Percentiles rank a stretch among this genome's conserved stretches.
Conservation (phyloP, 2,329 filamentous ascomycete genomes). For the Phaeophleospora eucalypticola region DNA sequence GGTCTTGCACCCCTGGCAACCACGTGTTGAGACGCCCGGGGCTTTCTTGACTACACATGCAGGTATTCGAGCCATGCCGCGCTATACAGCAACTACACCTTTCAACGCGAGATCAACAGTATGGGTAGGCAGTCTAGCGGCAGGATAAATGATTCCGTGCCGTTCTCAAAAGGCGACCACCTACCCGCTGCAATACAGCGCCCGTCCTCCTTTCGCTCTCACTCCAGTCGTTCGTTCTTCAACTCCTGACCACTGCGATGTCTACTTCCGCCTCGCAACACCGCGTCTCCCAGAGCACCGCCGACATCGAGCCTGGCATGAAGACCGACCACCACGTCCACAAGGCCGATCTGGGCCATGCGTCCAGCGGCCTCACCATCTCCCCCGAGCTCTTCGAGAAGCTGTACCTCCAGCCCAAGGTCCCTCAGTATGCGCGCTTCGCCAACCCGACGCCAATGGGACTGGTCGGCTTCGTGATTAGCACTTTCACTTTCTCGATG, state of each 20-base stretch:
- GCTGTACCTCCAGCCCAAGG: conserved; percentile 30
- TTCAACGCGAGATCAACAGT: conserved; percentile 4
- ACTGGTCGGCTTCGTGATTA: conserved; percentile 37
- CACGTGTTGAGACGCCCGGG: conserved; percentile 1
- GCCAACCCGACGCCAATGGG: conserved; percentile 31
- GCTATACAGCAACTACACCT: neutral
- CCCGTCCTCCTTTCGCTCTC: too few relatives aligned
- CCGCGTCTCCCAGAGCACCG: conserved; percentile 6
- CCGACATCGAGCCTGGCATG: conserved; percentile 3
- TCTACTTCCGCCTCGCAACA: neutral
- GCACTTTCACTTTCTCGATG: conserved; percentile 39
- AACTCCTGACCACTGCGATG: conserved; percentile 4
- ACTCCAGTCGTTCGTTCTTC: neutral
- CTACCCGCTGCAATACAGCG: too few relatives aligned
- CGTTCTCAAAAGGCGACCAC: neutral
- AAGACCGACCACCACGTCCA: conserved; percentile 6
- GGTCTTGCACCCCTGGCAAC: neutral
- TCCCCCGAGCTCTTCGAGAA: conserved; percentile 32
- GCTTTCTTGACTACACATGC: neutral
- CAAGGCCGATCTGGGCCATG: neutral
- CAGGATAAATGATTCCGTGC: neutral
- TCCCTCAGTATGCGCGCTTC: conserved; percentile 23
- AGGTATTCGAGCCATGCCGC: neutral
- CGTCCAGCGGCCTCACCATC: conserved; percentile 20
- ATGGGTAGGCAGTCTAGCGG: neutral